Conservation (phyloP, 2,329 filamentous ascomycete genomes). For the Pseudogymnoascus destructans region DNA sequence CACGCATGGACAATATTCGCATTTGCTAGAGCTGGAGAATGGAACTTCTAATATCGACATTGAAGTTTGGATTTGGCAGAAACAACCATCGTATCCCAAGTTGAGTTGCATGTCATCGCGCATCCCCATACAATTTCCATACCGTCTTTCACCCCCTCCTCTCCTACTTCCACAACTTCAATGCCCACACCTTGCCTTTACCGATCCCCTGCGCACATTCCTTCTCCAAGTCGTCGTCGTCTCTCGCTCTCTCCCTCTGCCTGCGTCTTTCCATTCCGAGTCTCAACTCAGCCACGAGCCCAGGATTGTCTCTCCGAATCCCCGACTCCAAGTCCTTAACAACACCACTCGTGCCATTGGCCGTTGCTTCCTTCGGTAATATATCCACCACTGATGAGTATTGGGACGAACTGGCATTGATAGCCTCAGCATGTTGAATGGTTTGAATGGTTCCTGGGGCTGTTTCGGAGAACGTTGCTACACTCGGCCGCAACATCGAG, state of each 20-base stretch:
- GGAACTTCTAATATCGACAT: neutral
- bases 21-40: neutral
- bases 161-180: neutral
- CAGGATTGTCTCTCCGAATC: neutral
- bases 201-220: neutral
- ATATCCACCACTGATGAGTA: neutral
- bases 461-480: neutral
- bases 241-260: neutral
- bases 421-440: neutral
- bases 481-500: neutral
- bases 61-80: neutral
- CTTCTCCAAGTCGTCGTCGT: neutral
- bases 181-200: neutral
- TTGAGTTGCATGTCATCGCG: neutral
- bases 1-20: neutral
- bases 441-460: neutral
- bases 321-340: neutral
- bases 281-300: neutral
- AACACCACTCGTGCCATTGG: neutral
- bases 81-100: neutral
- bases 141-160: neutral
- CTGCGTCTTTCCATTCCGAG: neutral
- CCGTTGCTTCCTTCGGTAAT: neutral
- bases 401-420: neutral
- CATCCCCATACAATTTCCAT: neutral